These are phyloP conservation scores for Meyerozyma smithsonii DNA, from an alignment of 1,139 yeast species.

Conservation along the genomic window DNA sequence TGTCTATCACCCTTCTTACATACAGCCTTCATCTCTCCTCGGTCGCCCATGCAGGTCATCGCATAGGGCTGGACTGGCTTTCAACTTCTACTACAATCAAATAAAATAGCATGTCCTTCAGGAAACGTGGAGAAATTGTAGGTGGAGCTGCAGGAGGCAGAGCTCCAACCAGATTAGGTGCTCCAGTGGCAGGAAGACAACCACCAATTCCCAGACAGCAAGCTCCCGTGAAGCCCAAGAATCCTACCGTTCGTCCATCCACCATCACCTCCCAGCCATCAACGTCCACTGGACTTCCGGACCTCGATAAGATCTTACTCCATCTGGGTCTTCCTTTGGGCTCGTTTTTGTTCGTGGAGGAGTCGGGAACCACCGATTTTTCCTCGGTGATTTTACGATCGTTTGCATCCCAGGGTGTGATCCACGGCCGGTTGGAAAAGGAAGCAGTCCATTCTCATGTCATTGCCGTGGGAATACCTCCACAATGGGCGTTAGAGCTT, in stretches of 20 bases:
- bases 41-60: slow-evolving; percentile 1
- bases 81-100: too few relatives aligned
- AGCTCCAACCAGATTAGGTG: background rate
- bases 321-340: slow-evolving; percentile 91
- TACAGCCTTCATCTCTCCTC: too few relatives aligned
- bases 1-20: too few relatives aligned
- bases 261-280: slow-evolving; percentile 69
- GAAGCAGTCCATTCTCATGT: slow-evolving; percentile 48
- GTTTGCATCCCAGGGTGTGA: slow-evolving; percentile 75
- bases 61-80: slow-evolving; percentile 14
- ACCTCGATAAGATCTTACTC: slow-evolving; percentile 66
- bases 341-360: slow-evolving; percentile 65
- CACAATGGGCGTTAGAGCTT: slow-evolving; percentile 63
- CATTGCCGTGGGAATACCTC: slow-evolving; percentile 60
- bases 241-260: slow-evolving; percentile 73
- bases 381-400: slow-evolving; percentile 66
- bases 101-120: slow-evolving; percentile 74
- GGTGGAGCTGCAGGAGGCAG: slow-evolving; percentile 17
- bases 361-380: slow-evolving; percentile 87
- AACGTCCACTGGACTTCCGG: slow-evolving; percentile 71
- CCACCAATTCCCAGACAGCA: slow-evolving; percentile 11
- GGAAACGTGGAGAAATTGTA: slow-evolving; percentile 64
- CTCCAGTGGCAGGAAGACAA: slow-evolving; percentile 8
- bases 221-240: slow-evolving; percentile 16
- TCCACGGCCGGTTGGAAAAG: slow-evolving; percentile 52